These are phyloP conservation scores for Haematococcus sp. DNA, from an alignment of 139 green algal species.

Conservation along the genomic window DNA sequence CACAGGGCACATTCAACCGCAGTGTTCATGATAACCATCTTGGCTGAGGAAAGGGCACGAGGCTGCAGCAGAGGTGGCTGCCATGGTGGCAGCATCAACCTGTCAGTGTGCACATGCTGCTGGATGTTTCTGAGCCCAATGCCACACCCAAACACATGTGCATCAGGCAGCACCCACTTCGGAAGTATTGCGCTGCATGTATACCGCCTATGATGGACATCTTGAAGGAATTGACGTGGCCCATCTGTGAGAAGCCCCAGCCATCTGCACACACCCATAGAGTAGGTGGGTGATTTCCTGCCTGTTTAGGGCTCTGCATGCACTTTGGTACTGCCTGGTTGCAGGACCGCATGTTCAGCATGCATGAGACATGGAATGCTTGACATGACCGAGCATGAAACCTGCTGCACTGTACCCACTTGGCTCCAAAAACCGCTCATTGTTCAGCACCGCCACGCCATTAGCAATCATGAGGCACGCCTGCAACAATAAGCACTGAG, in stretches of 20 bases:
- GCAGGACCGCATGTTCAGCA: background rate
- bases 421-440: slow-evolving; percentile 87
- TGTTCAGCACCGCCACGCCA: slow-evolving; percentile 85
- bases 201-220: slow-evolving; percentile 85
- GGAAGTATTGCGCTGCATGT: slow-evolving; percentile 81
- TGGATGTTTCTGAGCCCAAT: no score
- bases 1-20: no score
- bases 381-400: background rate
- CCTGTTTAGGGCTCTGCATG: background rate
- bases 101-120: no score
- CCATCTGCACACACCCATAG: slow-evolving; percentile 58
- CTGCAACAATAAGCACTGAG: slow-evolving; percentile 45
- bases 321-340: background rate
- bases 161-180: no score
- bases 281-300: background rate
- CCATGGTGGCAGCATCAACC: no score
- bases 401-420: no score
- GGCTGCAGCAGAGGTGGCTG: no score
- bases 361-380: background rate
- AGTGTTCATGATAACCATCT: no score
- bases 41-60: no score
- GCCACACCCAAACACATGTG: no score
- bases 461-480: slow-evolving; percentile 79
- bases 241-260: slow-evolving; percentile 79
- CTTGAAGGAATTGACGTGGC: slow-evolving; percentile 62